A percentile compares a stretch with the other conserved stretches of the same genome.
These are phyloP conservation scores for Neoboletus brunneissimus DNA, from an alignment of 768 basidiomycete genomes.

Conservation along the genomic window DNA sequence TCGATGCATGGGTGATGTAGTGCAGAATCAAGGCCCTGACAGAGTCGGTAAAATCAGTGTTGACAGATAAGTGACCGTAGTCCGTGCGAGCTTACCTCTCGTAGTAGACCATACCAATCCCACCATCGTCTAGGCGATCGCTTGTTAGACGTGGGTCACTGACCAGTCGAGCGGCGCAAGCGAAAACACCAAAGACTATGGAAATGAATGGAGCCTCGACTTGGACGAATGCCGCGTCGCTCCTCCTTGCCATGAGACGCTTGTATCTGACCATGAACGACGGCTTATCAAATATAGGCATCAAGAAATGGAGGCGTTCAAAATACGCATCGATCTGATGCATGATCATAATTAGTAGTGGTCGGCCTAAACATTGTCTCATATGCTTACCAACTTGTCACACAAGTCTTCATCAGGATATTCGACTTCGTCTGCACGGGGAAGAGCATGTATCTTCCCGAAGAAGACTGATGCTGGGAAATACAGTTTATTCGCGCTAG, in stretches of 20 bases:
- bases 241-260: constrained; percentile 67
- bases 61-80: not conserved
- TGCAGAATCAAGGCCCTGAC: constrained; percentile 82
- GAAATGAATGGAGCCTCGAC: constrained; percentile 74
- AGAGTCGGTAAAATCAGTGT: constrained; percentile 1
- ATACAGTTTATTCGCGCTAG: constrained; percentile 81
- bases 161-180: constrained; percentile 79
- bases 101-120: constrained; percentile 87
- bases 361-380: constrained; percentile 12
- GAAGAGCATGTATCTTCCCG: constrained; percentile 79
- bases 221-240: constrained; percentile 51
- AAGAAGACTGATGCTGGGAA: constrained; percentile 88
- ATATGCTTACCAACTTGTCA: constrained; percentile 70
- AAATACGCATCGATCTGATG: constrained; percentile 84
- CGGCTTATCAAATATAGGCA: constrained; percentile 86
- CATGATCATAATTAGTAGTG: constrained; percentile 23
- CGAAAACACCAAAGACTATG: constrained; percentile 84
- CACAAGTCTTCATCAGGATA: constrained; percentile 82
- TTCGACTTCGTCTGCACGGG: constrained; percentile 82
- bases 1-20: constrained; percentile 87
- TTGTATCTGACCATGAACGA: constrained; percentile 73
- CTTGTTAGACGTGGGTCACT: constrained; percentile 66
- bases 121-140: constrained; percentile 68
- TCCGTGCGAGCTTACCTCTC: constrained; percentile 58
- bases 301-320: constrained; percentile 78